Evolutionary conservation across 495 filamentous ascomycete species (phyloP).

Genomic region (Aspergillus olivimuriae): DNA sequence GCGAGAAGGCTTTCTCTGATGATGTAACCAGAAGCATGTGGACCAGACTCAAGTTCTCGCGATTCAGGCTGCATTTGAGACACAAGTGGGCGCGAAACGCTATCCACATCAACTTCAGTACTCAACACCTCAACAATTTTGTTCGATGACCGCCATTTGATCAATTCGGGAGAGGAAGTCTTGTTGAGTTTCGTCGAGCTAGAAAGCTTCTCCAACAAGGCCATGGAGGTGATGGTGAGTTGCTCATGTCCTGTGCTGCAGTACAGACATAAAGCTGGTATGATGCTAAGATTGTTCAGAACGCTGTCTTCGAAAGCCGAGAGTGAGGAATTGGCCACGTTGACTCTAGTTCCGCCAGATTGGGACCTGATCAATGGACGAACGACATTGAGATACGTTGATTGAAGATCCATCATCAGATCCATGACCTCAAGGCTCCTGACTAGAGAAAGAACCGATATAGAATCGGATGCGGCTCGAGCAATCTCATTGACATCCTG

Average conservation of each 20-base stretch:
- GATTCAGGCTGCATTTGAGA: constrained; percentile 54
- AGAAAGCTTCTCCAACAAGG: constrained; percentile 76
- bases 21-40: constrained; percentile 57
- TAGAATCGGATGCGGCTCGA: constrained; percentile 61
- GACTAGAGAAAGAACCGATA: constrained; percentile 65
- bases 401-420: constrained; percentile 74
- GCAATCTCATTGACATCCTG: constrained; percentile 63
- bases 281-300: constrained; percentile 65
- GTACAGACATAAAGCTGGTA: constrained; percentile 76
- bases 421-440: constrained; percentile 75
- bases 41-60: constrained; percentile 58
- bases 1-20: constrained; percentile 74
- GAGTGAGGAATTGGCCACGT: constrained; percentile 65
- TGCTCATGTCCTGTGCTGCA: constrained; percentile 71
- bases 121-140: constrained; percentile 76
- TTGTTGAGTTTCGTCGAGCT: constrained; percentile 68
- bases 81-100: constrained; percentile 60
- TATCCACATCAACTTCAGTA: constrained; percentile 60
- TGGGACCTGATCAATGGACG: constrained; percentile 64
- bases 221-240: constrained; percentile 69
- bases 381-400: constrained; percentile 84
- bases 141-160: constrained; percentile 55
- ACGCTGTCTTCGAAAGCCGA: constrained; percentile 88
- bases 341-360: constrained; percentile 32
- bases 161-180: constrained; percentile 37